Evolutionary conservation across 768 basidiomycete species (phyloP), one percentile per base, ranked within the genome.

Genomic region (Cystobasidium ongulense): DNA sequence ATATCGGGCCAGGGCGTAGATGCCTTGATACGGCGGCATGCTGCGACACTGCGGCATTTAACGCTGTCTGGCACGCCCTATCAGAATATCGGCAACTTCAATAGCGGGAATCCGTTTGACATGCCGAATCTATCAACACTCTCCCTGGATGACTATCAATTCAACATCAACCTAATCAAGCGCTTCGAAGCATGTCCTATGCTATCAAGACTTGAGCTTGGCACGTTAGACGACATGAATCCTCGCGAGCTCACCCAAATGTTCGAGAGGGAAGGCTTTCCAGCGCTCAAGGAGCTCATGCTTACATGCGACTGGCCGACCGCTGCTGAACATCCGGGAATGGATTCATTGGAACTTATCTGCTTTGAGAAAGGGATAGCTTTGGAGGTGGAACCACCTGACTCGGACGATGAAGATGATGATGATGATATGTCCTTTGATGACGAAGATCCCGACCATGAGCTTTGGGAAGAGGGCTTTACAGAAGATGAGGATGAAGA

Each of bases 321-420:
- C 1, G 54, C 29, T 43, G 39, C 52, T 10, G 33, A 31, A 18
- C 4, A 54, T 21, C 4, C 29, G 21, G 33, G 15, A 29, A 57
- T 54, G 53, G 68, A 71, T 21, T 8, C 53, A 1, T 38, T 71
- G 18, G 68, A 71, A 36, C 43, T 71, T 21, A 27, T 59, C 1
- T 71, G 68, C 54, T 71, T 71, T 54, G 53, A 27, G 27, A 54
- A 71, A 21, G 54, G 38, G 1, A 71, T 71, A n/a, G 36, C 50
- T n/a, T 52, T 71, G 5, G 41, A 33, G 13, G n/a, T 57, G n/a
- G 54, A 71, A n/a, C 25, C 15, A 8, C 11, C 4, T 1, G 68
- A 71, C 29, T 54, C 50, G 3, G 68, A 71, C 43, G 68, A 71
- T 59, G 54, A 54, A 29, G 68, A 71, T 43, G 43, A 57, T 25